Percentiles rank a stretch among this genome's conserved stretches.
phyloP scores from a whole-genome alignment of 2,329 filamentous ascomycete genomes.

The Graphium sp. region DNA sequence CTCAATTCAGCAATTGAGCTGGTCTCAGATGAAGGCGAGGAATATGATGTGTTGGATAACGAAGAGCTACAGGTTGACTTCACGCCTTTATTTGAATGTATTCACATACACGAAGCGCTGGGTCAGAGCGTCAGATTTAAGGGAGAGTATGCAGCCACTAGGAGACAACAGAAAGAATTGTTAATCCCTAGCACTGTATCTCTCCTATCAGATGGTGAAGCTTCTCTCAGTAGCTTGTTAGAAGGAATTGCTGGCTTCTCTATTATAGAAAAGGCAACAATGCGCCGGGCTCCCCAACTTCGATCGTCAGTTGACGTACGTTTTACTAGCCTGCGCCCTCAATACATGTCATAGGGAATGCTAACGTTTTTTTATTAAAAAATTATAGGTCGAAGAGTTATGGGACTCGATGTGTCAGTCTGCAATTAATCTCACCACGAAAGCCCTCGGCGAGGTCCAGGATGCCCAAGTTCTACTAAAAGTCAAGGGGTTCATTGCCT shows the following conservation, averaged over 20 bases:
- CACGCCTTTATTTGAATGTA: constrained; percentile 79
- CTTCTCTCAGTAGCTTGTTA: constrained; percentile 72
- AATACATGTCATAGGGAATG: neutral
- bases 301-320: constrained; percentile 67
- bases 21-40: constrained; percentile 86
- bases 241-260: constrained; percentile 94
- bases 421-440: constrained; percentile 66
- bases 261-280: constrained; percentile 88
- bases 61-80: constrained; percentile 93
- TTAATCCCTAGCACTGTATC: constrained; percentile 63
- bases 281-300: constrained; percentile 71
- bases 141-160: constrained; percentile 78
- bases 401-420: constrained; percentile 97
- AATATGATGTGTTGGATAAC: constrained; percentile 90
- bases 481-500: constrained; percentile 79
- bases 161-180: constrained; percentile 81
- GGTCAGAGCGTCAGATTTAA: constrained; percentile 86
- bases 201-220: constrained; percentile 66
- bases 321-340: constrained; percentile 3
- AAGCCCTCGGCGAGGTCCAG: constrained; percentile 60
- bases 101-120: constrained; percentile 91
- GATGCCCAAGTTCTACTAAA: constrained; percentile 86
- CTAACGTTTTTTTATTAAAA: neutral
- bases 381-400: constrained; percentile 75
- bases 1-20: constrained; percentile 92